Evolutionary conservation across 2,329 filamentous ascomycete genomes (phyloP).

Genomic region (Ceratocystis papillata): DNA sequence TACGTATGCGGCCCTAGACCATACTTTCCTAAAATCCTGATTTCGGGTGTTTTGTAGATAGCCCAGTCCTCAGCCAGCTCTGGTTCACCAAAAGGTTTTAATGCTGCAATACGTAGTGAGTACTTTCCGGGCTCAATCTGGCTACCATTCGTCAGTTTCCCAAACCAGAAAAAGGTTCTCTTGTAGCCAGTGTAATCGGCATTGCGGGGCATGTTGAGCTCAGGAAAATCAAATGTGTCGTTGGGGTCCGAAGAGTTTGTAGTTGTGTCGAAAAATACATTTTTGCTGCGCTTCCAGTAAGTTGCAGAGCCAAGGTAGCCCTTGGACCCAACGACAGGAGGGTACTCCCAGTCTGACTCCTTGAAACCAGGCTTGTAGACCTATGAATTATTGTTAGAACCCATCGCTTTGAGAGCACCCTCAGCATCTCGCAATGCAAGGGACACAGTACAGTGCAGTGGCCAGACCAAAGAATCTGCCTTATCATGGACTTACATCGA

Average conservation of each 20-base stretch:
- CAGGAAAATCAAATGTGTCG: conserved; percentile 17
- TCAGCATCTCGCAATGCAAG: not conserved
- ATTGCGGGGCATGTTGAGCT: conserved; percentile 28
- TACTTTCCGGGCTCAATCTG: conserved; percentile 29
- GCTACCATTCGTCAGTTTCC: conserved; percentile 28
- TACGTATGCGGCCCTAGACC: not conserved
- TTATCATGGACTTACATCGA: conserved; percentile 20
- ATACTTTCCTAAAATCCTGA: conserved; percentile 17
- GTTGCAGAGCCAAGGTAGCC: conserved; percentile 36
- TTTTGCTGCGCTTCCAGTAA: conserved; percentile 22
- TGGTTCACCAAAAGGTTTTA: conserved; percentile 28
- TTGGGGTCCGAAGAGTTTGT: not conserved
- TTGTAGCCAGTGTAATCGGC: conserved; percentile 31
- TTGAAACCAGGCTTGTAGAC: conserved; percentile 33
- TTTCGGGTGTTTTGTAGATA: conserved; percentile 27
- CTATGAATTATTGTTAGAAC: not conserved
- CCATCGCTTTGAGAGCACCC: not conserved
- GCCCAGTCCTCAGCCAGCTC: conserved; percentile 27
- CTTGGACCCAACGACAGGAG: conserved; percentile 33
- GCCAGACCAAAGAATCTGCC: not conserved
- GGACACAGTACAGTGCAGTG: not conserved
- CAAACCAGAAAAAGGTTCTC: conserved; percentile 27
- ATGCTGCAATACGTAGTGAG: conserved; percentile 27
- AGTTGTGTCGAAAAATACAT: conserved; percentile 13
- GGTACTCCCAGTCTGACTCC: conserved; percentile 36